phyloP scores from a whole-genome alignment of 1,284 basidiomycete genomes.

The Irpex lacteus region DNA sequence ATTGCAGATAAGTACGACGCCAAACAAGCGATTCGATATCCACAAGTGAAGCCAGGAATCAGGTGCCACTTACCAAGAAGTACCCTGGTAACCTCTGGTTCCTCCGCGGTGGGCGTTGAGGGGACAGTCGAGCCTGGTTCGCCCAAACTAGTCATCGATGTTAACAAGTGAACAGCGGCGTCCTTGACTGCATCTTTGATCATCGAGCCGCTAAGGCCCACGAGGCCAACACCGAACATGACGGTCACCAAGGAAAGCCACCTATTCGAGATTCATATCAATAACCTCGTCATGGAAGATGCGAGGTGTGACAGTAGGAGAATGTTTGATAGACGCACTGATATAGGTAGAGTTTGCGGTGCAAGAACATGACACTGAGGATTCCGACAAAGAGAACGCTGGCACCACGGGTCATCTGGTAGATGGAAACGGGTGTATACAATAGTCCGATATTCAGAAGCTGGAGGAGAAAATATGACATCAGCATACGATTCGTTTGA shows the following conservation, averaged over 20 bases:
- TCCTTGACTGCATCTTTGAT: conserved; percentile 71
- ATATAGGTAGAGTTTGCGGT: conserved; percentile 75
- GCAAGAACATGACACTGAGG: conserved; percentile 90
- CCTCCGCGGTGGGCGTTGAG: conserved; percentile 42
- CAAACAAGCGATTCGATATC: conserved; percentile 9
- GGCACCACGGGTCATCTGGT: conserved; percentile 97
- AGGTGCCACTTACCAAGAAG: conserved; percentile 51
- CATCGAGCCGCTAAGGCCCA: conserved; percentile 89
- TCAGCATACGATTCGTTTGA: conserved; percentile 11
- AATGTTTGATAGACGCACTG: conserved; percentile 46
- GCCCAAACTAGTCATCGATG: conserved; percentile 9
- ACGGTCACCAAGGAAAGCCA: conserved; percentile 92
- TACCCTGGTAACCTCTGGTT: conserved; percentile 60
- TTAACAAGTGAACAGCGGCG: conserved; percentile 18
- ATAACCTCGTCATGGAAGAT: neutral
- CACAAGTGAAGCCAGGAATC: neutral
- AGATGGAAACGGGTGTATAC: conserved; percentile 96
- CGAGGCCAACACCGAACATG: conserved; percentile 87
- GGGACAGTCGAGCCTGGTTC: conserved; percentile 11
- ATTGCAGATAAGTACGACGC: conserved; percentile 4
- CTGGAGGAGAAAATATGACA: conserved; percentile 36
- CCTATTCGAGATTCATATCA: conserved; percentile 37
- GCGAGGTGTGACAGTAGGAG: conserved; percentile 10
- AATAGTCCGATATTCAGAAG: conserved; percentile 95
- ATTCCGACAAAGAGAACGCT: conserved; percentile 96